These are phyloP conservation scores for Tulasnella sp. DNA, from an alignment of 768 basidiomycete species.

Conservation along the genomic window DNA sequence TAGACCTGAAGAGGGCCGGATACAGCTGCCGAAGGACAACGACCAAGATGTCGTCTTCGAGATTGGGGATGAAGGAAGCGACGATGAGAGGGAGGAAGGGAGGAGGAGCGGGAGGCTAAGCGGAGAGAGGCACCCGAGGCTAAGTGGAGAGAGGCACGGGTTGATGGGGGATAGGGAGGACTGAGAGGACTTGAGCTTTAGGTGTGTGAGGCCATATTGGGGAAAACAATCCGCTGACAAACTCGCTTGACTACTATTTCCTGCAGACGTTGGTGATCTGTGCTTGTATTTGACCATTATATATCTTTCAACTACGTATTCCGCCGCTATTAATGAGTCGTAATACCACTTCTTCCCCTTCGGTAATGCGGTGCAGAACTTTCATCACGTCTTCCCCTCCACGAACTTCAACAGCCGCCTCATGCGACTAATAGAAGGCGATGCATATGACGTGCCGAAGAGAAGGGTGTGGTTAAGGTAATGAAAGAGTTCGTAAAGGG, in stretches of 20 bases:
- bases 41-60: slow-evolving; percentile 81
- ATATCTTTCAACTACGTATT: not conserved
- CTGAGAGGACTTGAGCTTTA: not conserved
- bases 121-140: not conserved
- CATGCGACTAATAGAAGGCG: slow-evolving; percentile 17
- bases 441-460: slow-evolving; percentile 49
- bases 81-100: slow-evolving; percentile 50
- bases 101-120: slow-evolving; percentile 32
- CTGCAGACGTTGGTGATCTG: not conserved
- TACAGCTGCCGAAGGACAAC: slow-evolving; percentile 38
- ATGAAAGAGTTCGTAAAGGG: slow-evolving; percentile 74
- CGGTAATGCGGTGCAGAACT: not conserved
- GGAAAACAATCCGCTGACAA: not conserved
- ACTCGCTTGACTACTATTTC: not conserved
- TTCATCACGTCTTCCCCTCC: not conserved
- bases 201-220: not conserved
- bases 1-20: slow-evolving; percentile 57
- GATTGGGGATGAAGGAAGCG: slow-evolving; percentile 75
- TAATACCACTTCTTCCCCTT: not conserved
- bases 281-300: not conserved
- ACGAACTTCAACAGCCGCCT: slow-evolving; percentile 16
- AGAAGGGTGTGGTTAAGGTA: slow-evolving; percentile 74
- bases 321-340: not conserved
- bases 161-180: slow-evolving; percentile 12
- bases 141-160: not conserved